Percentiles rank a stretch among this genome's conserved stretches.
phyloP scores from a whole-genome alignment of 129 eudicot species.

The Escallonia rubra region DNA sequence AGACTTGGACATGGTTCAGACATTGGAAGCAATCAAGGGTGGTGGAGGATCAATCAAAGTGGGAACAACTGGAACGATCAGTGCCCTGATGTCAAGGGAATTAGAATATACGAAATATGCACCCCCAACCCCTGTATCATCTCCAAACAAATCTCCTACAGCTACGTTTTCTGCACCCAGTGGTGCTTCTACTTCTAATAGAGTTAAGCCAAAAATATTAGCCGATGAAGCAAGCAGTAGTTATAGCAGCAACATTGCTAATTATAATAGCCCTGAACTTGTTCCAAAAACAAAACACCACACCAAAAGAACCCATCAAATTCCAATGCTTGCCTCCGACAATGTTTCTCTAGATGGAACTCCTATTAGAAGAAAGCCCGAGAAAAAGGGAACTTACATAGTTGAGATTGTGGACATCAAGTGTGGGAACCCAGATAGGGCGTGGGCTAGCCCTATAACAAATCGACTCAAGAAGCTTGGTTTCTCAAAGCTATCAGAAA shows the following conservation, averaged over 20 bases:
- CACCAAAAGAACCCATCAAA: conserved; percentile 29
- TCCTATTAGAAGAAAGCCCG: conserved; percentile 47
- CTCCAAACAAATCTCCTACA: conserved; percentile 17
- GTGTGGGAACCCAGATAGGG: conserved; percentile 66
- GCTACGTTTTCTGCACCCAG: conserved; percentile 15
- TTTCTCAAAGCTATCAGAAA: conserved; percentile 80
- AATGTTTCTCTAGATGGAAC: conserved; percentile 43
- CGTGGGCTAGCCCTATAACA: conserved; percentile 44
- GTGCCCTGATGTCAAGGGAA: conserved; percentile 78
- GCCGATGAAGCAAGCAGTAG: conserved; percentile 64
- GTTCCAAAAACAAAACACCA: conserved; percentile 35
- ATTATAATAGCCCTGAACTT: conserved; percentile 17
- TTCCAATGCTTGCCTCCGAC: conserved; percentile 49
- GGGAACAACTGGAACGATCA: conserved; percentile 79
- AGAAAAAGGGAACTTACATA: conserved; percentile 41
- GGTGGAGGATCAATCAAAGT: conserved; percentile 88
- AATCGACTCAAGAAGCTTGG: conserved; percentile 72
- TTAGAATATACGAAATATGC: conserved; percentile 39
- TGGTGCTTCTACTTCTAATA: conserved; percentile 20
- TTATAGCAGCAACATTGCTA: conserved; percentile 11
- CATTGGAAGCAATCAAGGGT: conserved; percentile 72
- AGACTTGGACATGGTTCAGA: conserved; percentile 47
- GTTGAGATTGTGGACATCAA: conserved; percentile 83
- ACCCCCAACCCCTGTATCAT: conserved; percentile 21
- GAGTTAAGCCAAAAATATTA: conserved; percentile 33